A percentile compares a stretch with the other conserved stretches of the same genome.
These are phyloP conservation scores for Yamadazyma sp. DNA, from an alignment of 1,139 yeast species.

Conservation along the genomic window DNA sequence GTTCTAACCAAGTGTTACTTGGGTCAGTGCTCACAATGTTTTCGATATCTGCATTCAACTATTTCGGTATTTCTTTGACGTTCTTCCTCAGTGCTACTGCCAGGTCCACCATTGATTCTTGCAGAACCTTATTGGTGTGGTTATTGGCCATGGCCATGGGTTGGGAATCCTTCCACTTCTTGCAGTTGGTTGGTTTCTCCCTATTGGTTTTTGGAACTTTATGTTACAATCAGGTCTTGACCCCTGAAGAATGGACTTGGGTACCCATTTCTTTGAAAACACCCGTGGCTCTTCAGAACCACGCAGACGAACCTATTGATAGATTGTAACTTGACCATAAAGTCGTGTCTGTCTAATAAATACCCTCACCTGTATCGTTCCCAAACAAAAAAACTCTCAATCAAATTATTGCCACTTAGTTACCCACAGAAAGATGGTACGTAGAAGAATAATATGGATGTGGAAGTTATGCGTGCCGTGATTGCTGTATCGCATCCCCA, in stretches of 20 bases:
- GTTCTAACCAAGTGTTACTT: slow-evolving; percentile 39
- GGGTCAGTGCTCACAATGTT: slow-evolving; percentile 68
- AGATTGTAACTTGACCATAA: no score
- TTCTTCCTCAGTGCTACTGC: slow-evolving; percentile 70
- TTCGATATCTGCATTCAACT: slow-evolving; percentile 72
- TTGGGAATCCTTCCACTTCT: slow-evolving; percentile 67
- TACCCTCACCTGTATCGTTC: background rate
- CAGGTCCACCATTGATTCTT: slow-evolving; percentile 77
- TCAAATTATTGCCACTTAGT: no score
- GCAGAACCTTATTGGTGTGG: slow-evolving; percentile 79
- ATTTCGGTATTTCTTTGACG: slow-evolving; percentile 72
- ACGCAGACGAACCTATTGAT: slow-evolving; percentile 6
- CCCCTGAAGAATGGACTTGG: slow-evolving; percentile 45
- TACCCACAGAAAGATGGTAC: slow-evolving; percentile 3
- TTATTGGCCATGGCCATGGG: slow-evolving; percentile 69
- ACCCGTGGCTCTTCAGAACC: slow-evolving; percentile 5
- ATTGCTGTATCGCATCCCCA: no score
- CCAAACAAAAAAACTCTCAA: background rate
- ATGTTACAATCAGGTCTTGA: slow-evolving; percentile 68
- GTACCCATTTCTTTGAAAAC: slow-evolving; percentile 46
- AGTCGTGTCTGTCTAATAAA: no score
- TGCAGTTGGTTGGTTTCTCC: slow-evolving; percentile 67
- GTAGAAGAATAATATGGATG: background rate
- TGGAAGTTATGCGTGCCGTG: background rate
- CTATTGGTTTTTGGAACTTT: slow-evolving; percentile 72